Evolutionary conservation across 2,329 filamentous ascomycete genomes (phyloP), one percentile per base, ranked within the genome.

Genomic region (Claviceps sp.): DNA sequence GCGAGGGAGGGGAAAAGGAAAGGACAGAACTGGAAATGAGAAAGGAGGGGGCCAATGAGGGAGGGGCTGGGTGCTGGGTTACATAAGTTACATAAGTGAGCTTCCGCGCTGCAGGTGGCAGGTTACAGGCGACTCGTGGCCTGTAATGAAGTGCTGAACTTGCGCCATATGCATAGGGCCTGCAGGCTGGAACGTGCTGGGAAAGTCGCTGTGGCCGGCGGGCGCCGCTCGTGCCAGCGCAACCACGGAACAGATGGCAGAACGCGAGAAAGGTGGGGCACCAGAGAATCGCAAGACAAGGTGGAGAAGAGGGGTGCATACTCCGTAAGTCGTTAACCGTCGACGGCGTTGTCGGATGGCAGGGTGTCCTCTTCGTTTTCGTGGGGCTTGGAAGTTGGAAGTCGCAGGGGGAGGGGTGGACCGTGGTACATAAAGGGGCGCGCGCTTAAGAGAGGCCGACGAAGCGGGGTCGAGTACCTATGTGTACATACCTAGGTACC

Each of bases 151-250:
- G 7, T 20, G 47, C n/a, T 36, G 40, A 44, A 11, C 22, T 34
- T 24, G 41, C 20, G 26, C 36, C 36, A 37, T 11, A 30, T 34
- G 30, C 43, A 37, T n/a, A 50, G 26, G 41, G 14, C 40, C n/a
- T 45, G 51, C 30, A 49, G 51, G 51, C 30, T 52, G 51, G 51
- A 46, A 16, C 42, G 43, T 48, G 47, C 42, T 53, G 30, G 45
- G 41, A 43, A 36, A 34, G 48, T 50, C 41, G 20, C 43, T 45
- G 20, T 48, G 30, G 43, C 43, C 61, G 60, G 59, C 58, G 40
- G 13, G 41, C 11, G 2, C 16, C 20, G 48, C 54, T 62, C 56
- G 53, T 63, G 61, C 59, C 62, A 63, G 55, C 61, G 47, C 56
- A 62, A 49, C 54, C 48, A 49, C 47, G 49, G 48, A 53, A 30